Percentiles rank a stretch among this genome's conserved stretches.
Evolutionary conservation across 345 rosid species (phyloP).

Genomic region (Salix arbutifolia): DNA sequence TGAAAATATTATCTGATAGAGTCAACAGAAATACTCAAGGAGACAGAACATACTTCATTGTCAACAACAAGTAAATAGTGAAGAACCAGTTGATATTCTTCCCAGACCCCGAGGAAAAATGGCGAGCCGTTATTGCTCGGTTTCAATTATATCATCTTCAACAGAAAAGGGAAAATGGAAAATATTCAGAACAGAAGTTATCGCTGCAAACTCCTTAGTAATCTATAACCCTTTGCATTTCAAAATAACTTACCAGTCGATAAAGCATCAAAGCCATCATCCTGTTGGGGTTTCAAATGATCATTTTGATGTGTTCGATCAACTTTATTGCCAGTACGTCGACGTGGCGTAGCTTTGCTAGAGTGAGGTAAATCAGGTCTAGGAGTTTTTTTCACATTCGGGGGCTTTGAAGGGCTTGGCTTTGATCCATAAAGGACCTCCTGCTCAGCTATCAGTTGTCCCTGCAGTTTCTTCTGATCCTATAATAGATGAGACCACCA

Average conservation of each 20-base stretch:
- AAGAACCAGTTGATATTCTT: conserved; percentile 22
- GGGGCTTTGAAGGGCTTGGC: conserved; percentile 90
- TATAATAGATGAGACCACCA: conserved; percentile 15
- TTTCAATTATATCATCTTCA: conserved; percentile 22
- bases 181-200: conserved; percentile 5
- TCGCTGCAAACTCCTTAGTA: not conserved
- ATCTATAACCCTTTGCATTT: conserved; percentile 10
- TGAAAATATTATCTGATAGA: not conserved
- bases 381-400: conserved; percentile 59
- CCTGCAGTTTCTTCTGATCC: conserved; percentile 99
- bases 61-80: conserved; percentile 11
- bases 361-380: conserved; percentile 38
- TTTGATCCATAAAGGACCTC: conserved; percentile 91
- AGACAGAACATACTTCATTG: conserved; percentile 18
- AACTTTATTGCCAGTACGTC: conserved; percentile 39
- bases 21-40: conserved; percentile 11
- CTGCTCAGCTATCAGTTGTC: conserved; percentile 88
- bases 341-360: conserved; percentile 21
- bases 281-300: conserved; percentile 33
- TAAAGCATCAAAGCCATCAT: conserved; percentile 39
- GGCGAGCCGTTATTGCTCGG: conserved; percentile 13
- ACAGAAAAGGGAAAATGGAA: not conserved
- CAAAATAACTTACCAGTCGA: conserved; percentile 51
- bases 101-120: conserved; percentile 16
- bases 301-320: conserved; percentile 44